A percentile compares a stretch with the other conserved stretches of the same genome.
Conservation (phyloP, 2,329 filamentous ascomycete genomes). For the Neophaeococcomyces aloes region DNA sequence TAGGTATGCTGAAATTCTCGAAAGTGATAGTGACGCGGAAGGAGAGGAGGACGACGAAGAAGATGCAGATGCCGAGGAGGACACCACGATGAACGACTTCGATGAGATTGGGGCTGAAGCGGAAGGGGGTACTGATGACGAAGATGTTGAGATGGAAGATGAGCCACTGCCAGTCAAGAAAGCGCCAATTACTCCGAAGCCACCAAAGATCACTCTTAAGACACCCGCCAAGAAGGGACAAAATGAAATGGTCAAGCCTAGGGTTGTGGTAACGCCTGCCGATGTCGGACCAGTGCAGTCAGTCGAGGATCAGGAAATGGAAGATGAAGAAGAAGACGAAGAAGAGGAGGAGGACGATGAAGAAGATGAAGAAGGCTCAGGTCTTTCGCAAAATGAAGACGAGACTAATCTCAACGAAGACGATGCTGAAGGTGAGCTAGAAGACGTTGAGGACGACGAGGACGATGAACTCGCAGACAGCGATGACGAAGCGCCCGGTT, state of each 20-base stretch:
- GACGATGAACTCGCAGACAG: constrained; percentile 39
- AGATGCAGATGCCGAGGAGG: constrained; percentile 21
- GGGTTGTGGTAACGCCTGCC: constrained; percentile 27
- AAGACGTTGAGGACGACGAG: constrained; percentile 30
- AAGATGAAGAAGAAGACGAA: constrained; percentile 18
- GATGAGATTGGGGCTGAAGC: constrained; percentile 26
- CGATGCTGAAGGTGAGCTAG: constrained; percentile 35
- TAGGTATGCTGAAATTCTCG: constrained; percentile 26
- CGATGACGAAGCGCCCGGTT: constrained; percentile 34
- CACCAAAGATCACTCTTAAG: constrained; percentile 21
- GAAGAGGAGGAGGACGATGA: constrained; percentile 35
- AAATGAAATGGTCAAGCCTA: constrained; percentile 30
- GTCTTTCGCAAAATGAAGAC: constrained; percentile 7
- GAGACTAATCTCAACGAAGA: constrained; percentile 24
- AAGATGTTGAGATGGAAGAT: constrained; percentile 38
- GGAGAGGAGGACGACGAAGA: constrained; percentile 23
- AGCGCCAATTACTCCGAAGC: constrained; percentile 13
- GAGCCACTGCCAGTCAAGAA: constrained; percentile 23
- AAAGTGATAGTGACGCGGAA: constrained; percentile 38
- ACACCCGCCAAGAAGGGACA: constrained; percentile 17
- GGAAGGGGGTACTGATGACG: constrained; percentile 23
- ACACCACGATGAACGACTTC: constrained; percentile 20
- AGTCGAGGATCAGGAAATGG: constrained; percentile 39
- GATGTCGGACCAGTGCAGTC: constrained; percentile 31
- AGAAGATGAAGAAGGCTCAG: constrained; percentile 34